Evolutionary conservation across 768 basidiomycete species (phyloP).

Genomic region (Termitomyces sp.): DNA sequence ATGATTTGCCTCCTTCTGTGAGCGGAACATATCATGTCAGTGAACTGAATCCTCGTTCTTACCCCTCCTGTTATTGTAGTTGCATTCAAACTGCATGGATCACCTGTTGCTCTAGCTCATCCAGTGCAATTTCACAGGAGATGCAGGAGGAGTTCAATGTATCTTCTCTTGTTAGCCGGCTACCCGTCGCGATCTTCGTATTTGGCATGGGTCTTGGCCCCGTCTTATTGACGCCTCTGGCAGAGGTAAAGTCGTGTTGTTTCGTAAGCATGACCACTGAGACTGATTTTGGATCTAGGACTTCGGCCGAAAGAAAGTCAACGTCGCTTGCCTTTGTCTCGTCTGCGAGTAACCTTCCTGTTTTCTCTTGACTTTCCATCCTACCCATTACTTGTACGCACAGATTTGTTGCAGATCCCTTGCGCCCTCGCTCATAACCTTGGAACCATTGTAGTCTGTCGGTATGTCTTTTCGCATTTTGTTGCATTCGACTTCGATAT

Average conservation of each 20-base stretch:
- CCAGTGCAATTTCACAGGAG: constrained; percentile 14
- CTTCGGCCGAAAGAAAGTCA: constrained; percentile 21
- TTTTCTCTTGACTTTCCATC: constrained; percentile 10
- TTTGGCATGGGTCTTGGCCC: constrained; percentile 20
- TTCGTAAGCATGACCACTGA: not conserved
- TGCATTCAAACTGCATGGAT: constrained; percentile 18
- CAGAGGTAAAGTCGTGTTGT: constrained; percentile 12
- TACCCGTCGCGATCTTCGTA: constrained; percentile 21
- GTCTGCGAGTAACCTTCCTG: constrained; percentile 16
- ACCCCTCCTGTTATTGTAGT: not conserved
- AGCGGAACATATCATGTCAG: not conserved
- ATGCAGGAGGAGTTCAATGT: constrained; percentile 18
- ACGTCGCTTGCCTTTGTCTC: constrained; percentile 15
- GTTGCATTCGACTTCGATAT: not conserved
- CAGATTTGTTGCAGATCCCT: constrained; percentile 21
- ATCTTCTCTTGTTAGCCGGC: constrained; percentile 14
- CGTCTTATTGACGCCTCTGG: constrained; percentile 20
- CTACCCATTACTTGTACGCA: constrained; percentile 10
- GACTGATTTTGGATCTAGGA: constrained; percentile 10
- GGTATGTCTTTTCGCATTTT: constrained; percentile 8
- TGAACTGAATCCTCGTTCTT: not conserved
- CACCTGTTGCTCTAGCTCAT: constrained; percentile 19
- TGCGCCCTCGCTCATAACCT: constrained; percentile 20
- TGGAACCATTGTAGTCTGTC: constrained; percentile 16
- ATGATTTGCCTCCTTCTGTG: constrained; percentile 19